Evolutionary conservation across 257 asterid genomes (phyloP), one percentile per base, ranked within the genome.

Genomic region (Nicotiana tomentosiformis): DNA sequence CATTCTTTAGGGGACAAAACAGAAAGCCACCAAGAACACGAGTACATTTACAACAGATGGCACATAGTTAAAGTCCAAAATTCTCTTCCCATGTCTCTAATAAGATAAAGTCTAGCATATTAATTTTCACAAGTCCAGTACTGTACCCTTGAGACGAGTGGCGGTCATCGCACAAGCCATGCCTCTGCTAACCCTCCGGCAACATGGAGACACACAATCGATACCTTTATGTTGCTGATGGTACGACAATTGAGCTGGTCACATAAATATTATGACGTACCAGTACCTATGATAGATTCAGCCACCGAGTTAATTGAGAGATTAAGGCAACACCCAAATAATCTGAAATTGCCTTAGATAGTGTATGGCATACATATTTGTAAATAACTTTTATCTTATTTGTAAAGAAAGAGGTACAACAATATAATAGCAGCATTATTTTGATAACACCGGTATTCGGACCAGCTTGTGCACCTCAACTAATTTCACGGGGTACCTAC

Each of bases 181-280:
- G 86, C 84, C 82, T 77, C 85, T 88, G 83, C 93, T 88, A 92
- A 85, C 96, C 97, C 88, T 87, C 94, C 46, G 93, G 95, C 90
- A 85, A 91, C 97, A 93, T 90, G 92, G 91, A 88, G 86, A 86
- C 88, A 5, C 78, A 77, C 79, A 81, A 84, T 69, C 64, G 0
- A 51, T 35, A 33, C 74, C 82, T 57, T 78, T 57, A 57, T 37
- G 67, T 30, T 78, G 66, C 17, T 39, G 53, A 33, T 33, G 30
- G 32, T 78, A 78, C 69, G 57, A n/a, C 39, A 39, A 76, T 43
- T 15, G 77, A 62, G 83, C 83, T 26, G 83, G 26, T 80, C 83
- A 80, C 72, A 26, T 62, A 29, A 68, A 80, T 26, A 80, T 66
- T 23, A 80, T 80, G 72, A 80, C 17, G 3, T 23, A 43, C 62